Base-by-base conservation (phyloP, 306 rosid species). In the Myrica gale region DNA sequence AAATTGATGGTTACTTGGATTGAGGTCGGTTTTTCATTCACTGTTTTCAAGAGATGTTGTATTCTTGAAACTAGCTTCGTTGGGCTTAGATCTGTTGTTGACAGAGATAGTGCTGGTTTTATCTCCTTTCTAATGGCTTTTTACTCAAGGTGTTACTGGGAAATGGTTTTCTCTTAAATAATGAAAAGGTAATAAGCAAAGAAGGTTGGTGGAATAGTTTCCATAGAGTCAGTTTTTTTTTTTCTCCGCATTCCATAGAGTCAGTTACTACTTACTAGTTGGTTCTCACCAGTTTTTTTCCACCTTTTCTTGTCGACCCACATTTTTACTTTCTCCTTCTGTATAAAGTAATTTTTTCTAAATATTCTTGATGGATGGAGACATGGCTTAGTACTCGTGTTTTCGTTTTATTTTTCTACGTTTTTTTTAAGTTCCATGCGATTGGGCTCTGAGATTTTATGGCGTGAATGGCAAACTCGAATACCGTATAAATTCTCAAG, bases 201-300 rank as follows among this genome's bases (percentile, higher is more conserved):
- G 78, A 62, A 82, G 83, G 85, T 57, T 55, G 78, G 54, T 87
- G 81, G 82, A 76, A 68, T 80, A 76, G 83, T 74, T 84, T 50
- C 82, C 85, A 76, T 57, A 77, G 75, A 81, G 82, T 8, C n/a
- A n/a, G n/a, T n/a, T n/a, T n/a, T n/a, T n/a, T n/a, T n/a, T n/a
- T n/a, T n/a, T n/a, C n/a, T n/a, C n/a, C n/a, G n/a, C n/a, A n/a
- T n/a, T n/a, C n/a, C n/a, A n/a, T n/a, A n/a, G n/a, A n/a, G n/a
- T n/a, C n/a, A n/a, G n/a, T n/a, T n/a, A n/a, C n/a, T n/a, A n/a
- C n/a, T n/a, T 9, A 19, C 62, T 3, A 20, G 53, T 76, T 84
- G 74, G 52, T 77, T 77, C 77, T 74, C 50, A 54, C 21, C 81
- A 74, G 89, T 81, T 83, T 82, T 85, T 88, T 79, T 57, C 78